Conservation (phyloP, 2,329 filamentous ascomycete species). For the Apiospora phragmitis region DNA sequence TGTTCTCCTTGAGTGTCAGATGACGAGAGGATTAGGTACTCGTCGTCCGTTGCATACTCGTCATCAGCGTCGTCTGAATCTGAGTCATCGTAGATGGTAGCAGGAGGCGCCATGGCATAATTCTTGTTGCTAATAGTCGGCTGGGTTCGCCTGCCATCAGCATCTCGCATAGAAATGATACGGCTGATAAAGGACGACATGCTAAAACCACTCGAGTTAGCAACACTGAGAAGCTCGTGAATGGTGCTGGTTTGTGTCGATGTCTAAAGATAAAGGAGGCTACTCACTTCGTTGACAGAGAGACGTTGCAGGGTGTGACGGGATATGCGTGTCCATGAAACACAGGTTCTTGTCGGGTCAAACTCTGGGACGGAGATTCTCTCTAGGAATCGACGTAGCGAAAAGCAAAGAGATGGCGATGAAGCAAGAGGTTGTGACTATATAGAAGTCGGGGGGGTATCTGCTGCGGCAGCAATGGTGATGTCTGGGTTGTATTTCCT, state of each 20-base stretch:
- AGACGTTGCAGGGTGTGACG: neutral
- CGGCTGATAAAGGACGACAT: neutral
- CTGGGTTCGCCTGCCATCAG: neutral
- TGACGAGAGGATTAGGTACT: too few species aligned
- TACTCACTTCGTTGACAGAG: neutral
- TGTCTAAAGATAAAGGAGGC: too few species aligned
- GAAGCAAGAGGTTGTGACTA: neutral
- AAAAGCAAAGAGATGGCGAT: neutral
- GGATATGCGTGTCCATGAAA: neutral
- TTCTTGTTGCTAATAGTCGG: neutral
- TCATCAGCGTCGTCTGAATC: neutral
- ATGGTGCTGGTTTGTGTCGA: neutral
- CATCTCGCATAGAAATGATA: neutral
- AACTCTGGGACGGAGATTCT: neutral
- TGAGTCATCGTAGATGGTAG: neutral
- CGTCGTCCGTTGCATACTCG: neutral
- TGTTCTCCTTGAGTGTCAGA: too few species aligned
- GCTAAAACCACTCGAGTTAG: neutral
- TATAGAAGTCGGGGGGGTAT: neutral
- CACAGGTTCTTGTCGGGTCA: neutral
- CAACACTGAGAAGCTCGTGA: neutral
- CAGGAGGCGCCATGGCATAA: neutral
- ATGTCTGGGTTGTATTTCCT: neutral
- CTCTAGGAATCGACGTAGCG: neutral
- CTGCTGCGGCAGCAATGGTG: neutral